Evolutionary conservation across 2,329 filamentous ascomycete genomes (phyloP).

Genomic region (Graphium sp.): DNA sequence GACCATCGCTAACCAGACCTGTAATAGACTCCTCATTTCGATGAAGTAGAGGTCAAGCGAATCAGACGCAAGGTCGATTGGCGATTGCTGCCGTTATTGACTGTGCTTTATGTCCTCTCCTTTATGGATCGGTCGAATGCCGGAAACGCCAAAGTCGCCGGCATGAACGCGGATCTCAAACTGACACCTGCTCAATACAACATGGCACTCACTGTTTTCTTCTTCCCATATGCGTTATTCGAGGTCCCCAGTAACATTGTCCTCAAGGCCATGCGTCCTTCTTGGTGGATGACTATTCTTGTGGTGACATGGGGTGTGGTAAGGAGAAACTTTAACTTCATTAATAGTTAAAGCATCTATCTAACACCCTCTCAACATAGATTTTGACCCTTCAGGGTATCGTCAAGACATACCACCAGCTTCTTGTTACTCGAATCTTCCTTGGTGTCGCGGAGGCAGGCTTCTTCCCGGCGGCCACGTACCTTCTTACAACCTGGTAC

Average conservation of each 20-base stretch:
- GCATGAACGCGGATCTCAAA: slow-evolving; percentile 16
- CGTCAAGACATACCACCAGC: slow-evolving; percentile 1
- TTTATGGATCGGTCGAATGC: slow-evolving; percentile 38
- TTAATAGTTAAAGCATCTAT: slow-evolving; percentile 34
- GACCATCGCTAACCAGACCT: too few species aligned
- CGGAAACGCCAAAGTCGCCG: slow-evolving; percentile 31
- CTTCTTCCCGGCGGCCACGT: slow-evolving; percentile 10
- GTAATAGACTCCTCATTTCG: too few species aligned
- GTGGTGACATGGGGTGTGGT: slow-evolving; percentile 21
- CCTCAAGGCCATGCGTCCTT: slow-evolving; percentile 8
- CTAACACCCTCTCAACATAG: slow-evolving; percentile 9
- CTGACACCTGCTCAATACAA: slow-evolving; percentile 46
- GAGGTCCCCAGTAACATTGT: slow-evolving; percentile 18
- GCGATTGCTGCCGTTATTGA: slow-evolving; percentile 27
- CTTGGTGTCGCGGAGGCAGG: slow-evolving; percentile 6
- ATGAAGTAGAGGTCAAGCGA: slow-evolving; percentile 1
- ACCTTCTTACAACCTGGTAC: slow-evolving; percentile 42
- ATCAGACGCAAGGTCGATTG: slow-evolving; percentile 14
- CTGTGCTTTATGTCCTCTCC: slow-evolving; percentile 35
- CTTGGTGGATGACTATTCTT: slow-evolving; percentile 5
- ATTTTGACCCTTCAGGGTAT: slow-evolving; percentile 1
- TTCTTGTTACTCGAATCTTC: slow-evolving; percentile 2
- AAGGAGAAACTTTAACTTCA: slow-evolving; percentile 45
- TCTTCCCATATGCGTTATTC: slow-evolving; percentile 39
- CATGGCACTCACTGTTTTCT: slow-evolving; percentile 32